A percentile compares a stretch with the other conserved stretches of the same genome.
These are phyloP conservation scores for Ophiostoma triangulosporum DNA, from an alignment of 2,329 filamentous ascomycete genomes.

Conservation along the genomic window DNA sequence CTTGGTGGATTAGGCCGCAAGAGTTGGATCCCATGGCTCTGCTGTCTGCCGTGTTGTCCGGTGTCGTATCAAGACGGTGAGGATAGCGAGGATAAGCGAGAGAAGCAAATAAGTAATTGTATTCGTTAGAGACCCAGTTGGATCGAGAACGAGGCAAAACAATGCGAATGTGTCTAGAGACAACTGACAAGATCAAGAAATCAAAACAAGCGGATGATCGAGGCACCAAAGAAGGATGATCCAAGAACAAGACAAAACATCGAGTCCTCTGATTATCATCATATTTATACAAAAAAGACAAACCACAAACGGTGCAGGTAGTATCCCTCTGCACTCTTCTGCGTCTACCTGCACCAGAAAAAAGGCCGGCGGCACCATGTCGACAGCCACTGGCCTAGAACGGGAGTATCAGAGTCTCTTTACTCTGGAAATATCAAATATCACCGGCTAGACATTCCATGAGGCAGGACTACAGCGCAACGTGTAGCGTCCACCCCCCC, in stretches of 20 bases:
- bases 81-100: no score
- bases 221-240: neutral
- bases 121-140: no score
- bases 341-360: neutral
- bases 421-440: neutral
- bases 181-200: no score
- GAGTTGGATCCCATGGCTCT: constrained; percentile 4
- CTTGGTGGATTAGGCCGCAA: neutral
- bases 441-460: neutral
- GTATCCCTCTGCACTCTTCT: neutral
- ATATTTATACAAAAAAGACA: neutral
- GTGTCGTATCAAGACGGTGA: neutral
- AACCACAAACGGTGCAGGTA: neutral
- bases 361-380: neutral
- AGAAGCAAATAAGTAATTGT: no score
- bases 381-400: neutral
- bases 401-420: neutral
- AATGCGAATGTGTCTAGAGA: no score
- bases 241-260: neutral
- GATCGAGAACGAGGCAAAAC: no score
- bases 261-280: neutral
- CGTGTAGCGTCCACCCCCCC: neutral
- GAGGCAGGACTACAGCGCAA: neutral
- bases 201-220: no score
- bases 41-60: neutral